phyloP scores from a whole-genome alignment of 148 eudicot genomes.

The Chenopodium suecicum region DNA sequence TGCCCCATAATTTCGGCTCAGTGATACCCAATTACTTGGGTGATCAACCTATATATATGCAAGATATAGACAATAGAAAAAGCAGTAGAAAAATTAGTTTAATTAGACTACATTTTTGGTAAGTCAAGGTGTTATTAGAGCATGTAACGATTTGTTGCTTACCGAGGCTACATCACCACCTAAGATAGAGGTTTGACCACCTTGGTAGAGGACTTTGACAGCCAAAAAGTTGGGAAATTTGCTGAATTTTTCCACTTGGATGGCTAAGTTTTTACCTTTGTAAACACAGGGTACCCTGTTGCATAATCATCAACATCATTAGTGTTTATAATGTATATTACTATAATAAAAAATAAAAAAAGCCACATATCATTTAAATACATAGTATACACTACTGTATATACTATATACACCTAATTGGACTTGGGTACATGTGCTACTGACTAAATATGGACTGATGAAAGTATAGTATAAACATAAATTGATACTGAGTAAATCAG shows the following conservation, averaged over 20 bases:
- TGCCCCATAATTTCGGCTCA: conserved; percentile 32
- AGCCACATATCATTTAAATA: no score
- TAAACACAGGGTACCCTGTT: conserved; percentile 70
- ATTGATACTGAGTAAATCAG: no score
- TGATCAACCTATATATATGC: background rate
- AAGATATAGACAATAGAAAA: no score
- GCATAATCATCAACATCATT: background rate
- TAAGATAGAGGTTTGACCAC: conserved; percentile 70
- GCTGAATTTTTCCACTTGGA: conserved; percentile 64
- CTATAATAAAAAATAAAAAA: no score
- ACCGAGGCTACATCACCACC: conserved; percentile 61
- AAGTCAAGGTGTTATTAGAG: background rate
- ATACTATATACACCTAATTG: no score
- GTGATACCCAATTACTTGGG: conserved; percentile 16
- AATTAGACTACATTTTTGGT: background rate
- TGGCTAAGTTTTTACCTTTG: conserved; percentile 49
- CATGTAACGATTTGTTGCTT: conserved; percentile 4
- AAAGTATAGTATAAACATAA: no score
- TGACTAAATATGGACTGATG: no score
- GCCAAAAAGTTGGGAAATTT: conserved; percentile 54
- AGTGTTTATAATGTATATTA: background rate
- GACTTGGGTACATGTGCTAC: no score
- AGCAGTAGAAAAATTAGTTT: background rate
- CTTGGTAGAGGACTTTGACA: conserved; percentile 66
- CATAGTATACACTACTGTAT: no score